phyloP scores from a whole-genome alignment of 2,329 filamentous ascomycete species.

The Diaporthe eres region DNA sequence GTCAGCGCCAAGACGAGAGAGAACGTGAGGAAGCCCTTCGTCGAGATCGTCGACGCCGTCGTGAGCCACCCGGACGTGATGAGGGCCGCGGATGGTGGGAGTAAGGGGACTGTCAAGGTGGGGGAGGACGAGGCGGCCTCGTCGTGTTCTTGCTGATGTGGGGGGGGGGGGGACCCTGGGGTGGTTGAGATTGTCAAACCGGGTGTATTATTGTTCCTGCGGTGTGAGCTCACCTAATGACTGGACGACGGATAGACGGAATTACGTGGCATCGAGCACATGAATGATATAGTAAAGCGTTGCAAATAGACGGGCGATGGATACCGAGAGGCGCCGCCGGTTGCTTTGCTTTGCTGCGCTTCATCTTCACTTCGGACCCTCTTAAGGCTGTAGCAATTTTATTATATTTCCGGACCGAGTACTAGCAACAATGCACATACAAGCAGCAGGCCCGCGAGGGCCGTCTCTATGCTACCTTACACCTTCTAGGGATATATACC shows the following conservation, averaged over 20 bases:
- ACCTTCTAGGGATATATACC: constrained; percentile 9
- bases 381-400: not conserved
- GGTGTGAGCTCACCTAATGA: constrained; percentile 14
- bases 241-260: constrained; percentile 19
- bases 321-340: constrained; percentile 1
- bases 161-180: not conserved
- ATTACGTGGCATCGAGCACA: constrained; percentile 37
- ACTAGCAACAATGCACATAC: constrained; percentile 9
- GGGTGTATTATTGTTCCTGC: not conserved
- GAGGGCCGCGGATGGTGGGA: constrained; percentile 45
- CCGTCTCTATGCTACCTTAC: not conserved
- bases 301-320: constrained; percentile 26
- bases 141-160: constrained; percentile 46
- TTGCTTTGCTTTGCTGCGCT: not conserved
- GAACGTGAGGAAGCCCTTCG: constrained; percentile 65
- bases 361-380: not conserved
- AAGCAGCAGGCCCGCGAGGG: constrained; percentile 31
- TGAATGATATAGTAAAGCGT: constrained; percentile 50
- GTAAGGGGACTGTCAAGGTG: constrained; percentile 49
- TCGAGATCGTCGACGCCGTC: constrained; percentile 66
- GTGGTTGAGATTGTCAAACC: not conserved
- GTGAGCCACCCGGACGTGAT: constrained; percentile 61
- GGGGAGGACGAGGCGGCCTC: constrained; percentile 39
- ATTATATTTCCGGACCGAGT: constrained; percentile 1
- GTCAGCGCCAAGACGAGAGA: constrained; percentile 67